These are phyloP conservation scores for Solanum hybrid DNA, from an alignment of 305 asterid species.

Conservation along the genomic window DNA sequence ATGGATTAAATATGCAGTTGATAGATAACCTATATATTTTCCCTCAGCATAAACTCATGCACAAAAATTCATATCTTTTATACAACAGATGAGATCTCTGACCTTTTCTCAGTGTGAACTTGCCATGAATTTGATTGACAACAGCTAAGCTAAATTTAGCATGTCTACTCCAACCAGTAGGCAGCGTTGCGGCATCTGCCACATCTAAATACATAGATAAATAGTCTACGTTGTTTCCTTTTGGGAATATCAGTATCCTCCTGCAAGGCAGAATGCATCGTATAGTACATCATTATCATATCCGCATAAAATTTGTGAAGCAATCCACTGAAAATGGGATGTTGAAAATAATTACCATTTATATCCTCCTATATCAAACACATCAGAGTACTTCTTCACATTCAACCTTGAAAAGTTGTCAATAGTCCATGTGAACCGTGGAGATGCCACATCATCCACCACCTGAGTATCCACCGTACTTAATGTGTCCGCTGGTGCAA, in stretches of 20 bases:
- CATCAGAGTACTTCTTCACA: slow-evolving; percentile 33
- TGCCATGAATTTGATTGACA: slow-evolving; percentile 27
- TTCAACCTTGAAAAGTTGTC: slow-evolving; percentile 32
- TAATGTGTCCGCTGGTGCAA: slow-evolving; percentile 20
- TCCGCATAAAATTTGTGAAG: slow-evolving; percentile 4
- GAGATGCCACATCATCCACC: slow-evolving; percentile 22
- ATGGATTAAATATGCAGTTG: background rate
- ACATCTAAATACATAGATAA: slow-evolving; percentile 38
- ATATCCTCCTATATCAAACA: slow-evolving; percentile 26
- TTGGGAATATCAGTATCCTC: slow-evolving; percentile 41
- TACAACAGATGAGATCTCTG: background rate
- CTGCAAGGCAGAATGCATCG: slow-evolving; percentile 12
- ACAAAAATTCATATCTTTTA: background rate
- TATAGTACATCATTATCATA: background rate
- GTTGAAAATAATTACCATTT: slow-evolving; percentile 11
- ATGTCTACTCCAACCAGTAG: slow-evolving; percentile 39
- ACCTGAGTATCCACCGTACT: slow-evolving; percentile 22
- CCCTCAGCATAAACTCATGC: background rate
- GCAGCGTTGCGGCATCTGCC: slow-evolving; percentile 27
- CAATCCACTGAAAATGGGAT: slow-evolving; percentile 10
- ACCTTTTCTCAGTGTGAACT: slow-evolving; percentile 29
- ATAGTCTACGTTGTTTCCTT: slow-evolving; percentile 31
- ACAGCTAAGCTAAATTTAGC: slow-evolving; percentile 41
- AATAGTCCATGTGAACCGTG: slow-evolving; percentile 32
- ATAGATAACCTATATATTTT: background rate